phyloP scores from a whole-genome alignment of 352 stramenopile genomes.

The Globisporangium viniferum region DNA sequence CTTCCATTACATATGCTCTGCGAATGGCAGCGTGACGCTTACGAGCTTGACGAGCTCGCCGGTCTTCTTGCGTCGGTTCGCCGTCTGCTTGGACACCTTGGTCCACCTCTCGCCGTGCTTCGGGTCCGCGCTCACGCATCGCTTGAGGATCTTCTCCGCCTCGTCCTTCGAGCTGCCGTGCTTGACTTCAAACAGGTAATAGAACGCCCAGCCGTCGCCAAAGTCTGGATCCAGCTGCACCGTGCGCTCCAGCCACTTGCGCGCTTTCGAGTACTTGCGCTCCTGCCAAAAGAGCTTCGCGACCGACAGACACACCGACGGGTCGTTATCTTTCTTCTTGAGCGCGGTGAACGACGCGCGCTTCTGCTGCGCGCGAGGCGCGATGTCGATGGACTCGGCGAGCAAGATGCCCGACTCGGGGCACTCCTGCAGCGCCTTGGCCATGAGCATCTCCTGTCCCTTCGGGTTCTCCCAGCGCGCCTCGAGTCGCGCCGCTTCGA shows the following conservation, averaged over 20 bases:
- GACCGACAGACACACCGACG: constrained; percentile 95
- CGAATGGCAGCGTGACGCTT: constrained; percentile 70
- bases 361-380: constrained; percentile 95
- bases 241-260: constrained; percentile 98
- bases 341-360: constrained; percentile 94
- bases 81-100: constrained; percentile 90
- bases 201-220: constrained; percentile 97
- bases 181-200: constrained; percentile 97
- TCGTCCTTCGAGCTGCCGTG: constrained; percentile 72
- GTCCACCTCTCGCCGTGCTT: constrained; percentile 96
- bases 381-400: constrained; percentile 94
- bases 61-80: constrained; percentile 82
- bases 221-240: constrained; percentile 94
- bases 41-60: constrained; percentile 77
- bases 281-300: constrained; percentile 96
- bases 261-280: constrained; percentile 93
- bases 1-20: constrained; percentile 32
- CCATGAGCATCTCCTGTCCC: constrained; percentile 94
- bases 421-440: constrained; percentile 97
- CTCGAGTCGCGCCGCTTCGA: constrained; percentile 95
- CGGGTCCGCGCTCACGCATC: constrained; percentile 90
- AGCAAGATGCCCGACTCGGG: constrained; percentile 94
- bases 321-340: constrained; percentile 97
- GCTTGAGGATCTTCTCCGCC: constrained; percentile 82
- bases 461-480: constrained; percentile 90